Evolutionary conservation across 257 asterid genomes (phyloP).

Genomic region (Capsicum pubescens): DNA sequence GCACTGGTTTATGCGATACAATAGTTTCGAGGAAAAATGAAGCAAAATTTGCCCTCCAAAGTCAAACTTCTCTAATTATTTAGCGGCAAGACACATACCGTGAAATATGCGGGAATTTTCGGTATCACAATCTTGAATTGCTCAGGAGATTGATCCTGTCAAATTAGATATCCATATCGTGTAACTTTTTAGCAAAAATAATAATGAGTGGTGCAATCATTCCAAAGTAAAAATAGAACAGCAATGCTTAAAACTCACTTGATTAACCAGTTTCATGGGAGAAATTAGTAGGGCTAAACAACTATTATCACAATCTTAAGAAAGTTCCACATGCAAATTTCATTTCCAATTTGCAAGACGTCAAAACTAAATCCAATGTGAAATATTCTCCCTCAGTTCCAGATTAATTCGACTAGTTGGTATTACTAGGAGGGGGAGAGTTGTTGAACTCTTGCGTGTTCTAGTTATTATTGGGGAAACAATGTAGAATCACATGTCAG

Average conservation of each 20-base stretch:
- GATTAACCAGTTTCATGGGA: neutral
- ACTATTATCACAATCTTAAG: constrained; percentile 25
- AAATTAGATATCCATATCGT: constrained; percentile 37
- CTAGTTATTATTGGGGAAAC: neutral
- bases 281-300: neutral
- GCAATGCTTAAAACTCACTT: neutral
- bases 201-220: constrained; percentile 12
- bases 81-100: constrained; percentile 54
- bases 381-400: neutral
- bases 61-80: neutral
- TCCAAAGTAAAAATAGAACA: neutral
- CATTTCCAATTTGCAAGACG: constrained; percentile 19
- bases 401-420: neutral
- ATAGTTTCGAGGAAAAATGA: neutral
- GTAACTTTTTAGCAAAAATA: constrained; percentile 21
- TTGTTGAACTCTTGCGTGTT: neutral
- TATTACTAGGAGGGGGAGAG: neutral
- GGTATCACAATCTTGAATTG: constrained; percentile 90
- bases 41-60: neutral
- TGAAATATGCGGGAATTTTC: constrained; percentile 96
- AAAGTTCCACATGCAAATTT: constrained; percentile 22
- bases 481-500: constrained; percentile 17
- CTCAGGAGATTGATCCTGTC: constrained; percentile 75
- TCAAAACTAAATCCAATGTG: neutral
- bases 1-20: neutral